Base-by-base conservation (phyloP, 2,329 filamentous ascomycete species). In the Cercospora sojina region DNA sequence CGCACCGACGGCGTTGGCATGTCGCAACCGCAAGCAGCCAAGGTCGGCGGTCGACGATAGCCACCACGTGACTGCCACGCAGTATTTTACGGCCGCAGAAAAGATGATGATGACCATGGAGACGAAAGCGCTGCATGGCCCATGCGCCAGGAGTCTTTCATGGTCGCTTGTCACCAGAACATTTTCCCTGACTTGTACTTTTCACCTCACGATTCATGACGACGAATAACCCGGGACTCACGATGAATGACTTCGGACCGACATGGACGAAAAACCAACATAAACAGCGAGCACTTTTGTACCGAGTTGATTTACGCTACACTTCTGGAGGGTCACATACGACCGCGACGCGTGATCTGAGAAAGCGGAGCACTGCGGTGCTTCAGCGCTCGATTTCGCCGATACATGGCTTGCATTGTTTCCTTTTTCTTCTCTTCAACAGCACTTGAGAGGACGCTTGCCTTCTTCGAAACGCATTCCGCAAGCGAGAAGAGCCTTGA, bases 1-100 rank as follows among this genome's bases (percentile, higher is more conserved):
- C 94, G 93, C 83, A 93, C 91, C 0, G 83, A 77, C 7, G 47
- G 60, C 29, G 57, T 59, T 43, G 72, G 69, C 56, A 70, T 72
- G 65, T 56, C 67, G 31, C 74, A 76, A 64, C 74, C 74, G 38
- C 74, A 75, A 18, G 71, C 74, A 20, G 70, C 76, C 68, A 77
- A 76, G 64, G 72, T 72, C 29, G 74, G 74, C 63, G 71, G 70
- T 38, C 65, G 73, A 64, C 71, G 73, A 72, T 75, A 70, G 66
- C 67, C 49, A 58, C 29, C 59, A 56, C 25, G 51, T 27, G 63
- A 67, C 66, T 70, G 31, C 27, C 32, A 63, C 66, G 51, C 56
- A 53, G 53, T 43, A 59, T 59, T 41, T 43, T 55, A 66, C 64
- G 66, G 66, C 64, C 64, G 60, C 53, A 29, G 29, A 20, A 27